phyloP scores from a whole-genome alignment of 2,329 filamentous ascomycete genomes.

The Scedosporium apiospermum region DNA sequence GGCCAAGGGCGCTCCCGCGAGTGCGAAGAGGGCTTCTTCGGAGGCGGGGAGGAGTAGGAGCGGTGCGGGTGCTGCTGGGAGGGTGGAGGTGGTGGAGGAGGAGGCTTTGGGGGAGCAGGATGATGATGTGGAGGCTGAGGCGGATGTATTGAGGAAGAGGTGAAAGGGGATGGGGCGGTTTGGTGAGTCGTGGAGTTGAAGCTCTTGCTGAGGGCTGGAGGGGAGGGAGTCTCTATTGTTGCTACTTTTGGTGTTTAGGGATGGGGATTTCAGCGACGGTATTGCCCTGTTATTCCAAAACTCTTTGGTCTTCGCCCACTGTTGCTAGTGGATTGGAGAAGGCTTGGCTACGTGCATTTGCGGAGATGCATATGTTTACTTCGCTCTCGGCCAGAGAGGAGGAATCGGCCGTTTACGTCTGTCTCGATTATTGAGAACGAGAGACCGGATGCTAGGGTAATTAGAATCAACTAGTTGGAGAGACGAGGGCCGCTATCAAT shows the following conservation, averaged over 20 bases:
- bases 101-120: slow-evolving; percentile 44
- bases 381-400: too few species aligned
- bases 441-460: too few species aligned
- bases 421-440: neutral
- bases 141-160: slow-evolving; percentile 29
- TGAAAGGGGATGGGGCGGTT: slow-evolving; percentile 7
- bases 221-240: neutral
- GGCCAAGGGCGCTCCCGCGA: slow-evolving; percentile 9
- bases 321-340: too few species aligned
- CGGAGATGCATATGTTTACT: too few species aligned
- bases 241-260: too few species aligned
- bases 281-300: too few species aligned
- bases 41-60: slow-evolving; percentile 1
- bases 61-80: slow-evolving; percentile 8
- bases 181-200: neutral
- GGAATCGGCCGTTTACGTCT: too few species aligned
- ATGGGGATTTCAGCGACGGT: too few species aligned
- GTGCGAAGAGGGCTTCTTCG: slow-evolving; percentile 11
- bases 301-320: too few species aligned
- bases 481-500: neutral
- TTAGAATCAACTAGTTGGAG: neutral
- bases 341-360: too few species aligned
- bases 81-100: slow-evolving; percentile 24
- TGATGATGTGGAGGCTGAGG: slow-evolving; percentile 35
- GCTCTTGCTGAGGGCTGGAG: neutral